Evolutionary conservation across 345 rosid genomes (phyloP).

Genomic region (Corymbia maculata): DNA sequence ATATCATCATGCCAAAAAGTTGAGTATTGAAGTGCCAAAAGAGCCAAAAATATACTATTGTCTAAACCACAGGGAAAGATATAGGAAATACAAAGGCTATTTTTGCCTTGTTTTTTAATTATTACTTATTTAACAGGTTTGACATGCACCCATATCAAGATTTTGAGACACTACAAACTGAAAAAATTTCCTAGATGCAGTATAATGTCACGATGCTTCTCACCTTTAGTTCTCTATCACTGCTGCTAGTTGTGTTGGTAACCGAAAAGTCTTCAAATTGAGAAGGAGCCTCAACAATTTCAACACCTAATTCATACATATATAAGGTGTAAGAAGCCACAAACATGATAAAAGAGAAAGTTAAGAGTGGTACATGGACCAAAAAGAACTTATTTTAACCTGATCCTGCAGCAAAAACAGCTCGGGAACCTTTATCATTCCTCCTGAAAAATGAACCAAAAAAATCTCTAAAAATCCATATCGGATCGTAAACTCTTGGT

Average conservation of each 20-base stretch:
- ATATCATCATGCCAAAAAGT: background rate
- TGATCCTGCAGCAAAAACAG: slow-evolving; percentile 33
- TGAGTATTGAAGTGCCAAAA: background rate
- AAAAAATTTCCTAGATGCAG: background rate
- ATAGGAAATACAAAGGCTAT: background rate
- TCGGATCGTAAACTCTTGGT: background rate
- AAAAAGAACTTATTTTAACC: slow-evolving; percentile 19
- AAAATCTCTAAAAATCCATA: background rate
- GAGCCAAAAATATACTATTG: background rate
- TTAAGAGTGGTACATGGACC: background rate
- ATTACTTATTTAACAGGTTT: background rate
- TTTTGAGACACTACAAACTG: background rate
- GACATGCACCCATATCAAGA: background rate
- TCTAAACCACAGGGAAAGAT: background rate
- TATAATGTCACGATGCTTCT: background rate
- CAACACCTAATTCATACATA: slow-evolving; percentile 16
- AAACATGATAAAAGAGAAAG: background rate
- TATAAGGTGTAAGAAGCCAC: background rate
- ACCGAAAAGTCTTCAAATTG: slow-evolving; percentile 39
- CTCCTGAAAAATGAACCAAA: slow-evolving; percentile 19
- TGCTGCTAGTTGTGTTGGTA: slow-evolving; percentile 5
- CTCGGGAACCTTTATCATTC: slow-evolving; percentile 2
- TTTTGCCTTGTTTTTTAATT: background rate
- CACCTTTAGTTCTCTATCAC: slow-evolving; percentile 39
- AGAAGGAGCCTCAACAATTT: slow-evolving; percentile 32